A percentile compares a stretch with the other conserved stretches of the same genome.
Evolutionary conservation across 106 monocot species (phyloP).

Genomic region (Dioscorea dumetorum): DNA sequence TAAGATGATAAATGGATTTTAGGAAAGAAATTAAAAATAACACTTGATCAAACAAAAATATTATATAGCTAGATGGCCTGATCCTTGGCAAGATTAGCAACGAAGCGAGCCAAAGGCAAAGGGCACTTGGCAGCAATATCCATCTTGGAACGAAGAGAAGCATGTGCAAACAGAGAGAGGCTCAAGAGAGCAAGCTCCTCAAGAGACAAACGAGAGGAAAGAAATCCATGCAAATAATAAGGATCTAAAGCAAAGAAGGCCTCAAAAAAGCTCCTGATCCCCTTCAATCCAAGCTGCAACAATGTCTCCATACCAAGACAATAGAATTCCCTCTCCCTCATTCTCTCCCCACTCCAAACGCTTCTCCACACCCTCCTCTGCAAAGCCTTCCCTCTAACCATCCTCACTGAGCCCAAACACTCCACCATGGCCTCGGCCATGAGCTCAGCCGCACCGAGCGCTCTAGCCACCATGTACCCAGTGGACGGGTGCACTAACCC

Average conservation of each 20-base stretch:
- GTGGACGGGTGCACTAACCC: constrained; percentile 27
- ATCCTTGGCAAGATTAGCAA: constrained; percentile 10
- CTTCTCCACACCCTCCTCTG: constrained; percentile 13
- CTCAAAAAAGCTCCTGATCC: constrained; percentile 28
- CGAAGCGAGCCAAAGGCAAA: constrained; percentile 18
- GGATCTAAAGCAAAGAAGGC: constrained; percentile 30
- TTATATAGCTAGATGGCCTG: constrained; percentile 7
- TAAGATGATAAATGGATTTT: too few relatives aligned
- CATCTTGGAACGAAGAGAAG: constrained; percentile 9
- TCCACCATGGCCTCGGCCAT: constrained; percentile 25
- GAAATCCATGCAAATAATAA: constrained; percentile 22
- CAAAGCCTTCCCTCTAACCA: constrained; percentile 20
- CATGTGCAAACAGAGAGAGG: constrained; percentile 13
- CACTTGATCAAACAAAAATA: too few relatives aligned
- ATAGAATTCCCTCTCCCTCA: constrained; percentile 25
- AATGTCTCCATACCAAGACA: constrained; percentile 33
- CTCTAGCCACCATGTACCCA: constrained; percentile 25
- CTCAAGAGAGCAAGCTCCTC: constrained; percentile 18
- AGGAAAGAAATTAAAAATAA: too few relatives aligned
- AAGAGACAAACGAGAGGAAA: constrained; percentile 17
- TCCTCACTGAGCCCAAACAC: constrained; percentile 23
- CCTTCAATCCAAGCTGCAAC: constrained; percentile 24
- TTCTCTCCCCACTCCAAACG: constrained; percentile 21
- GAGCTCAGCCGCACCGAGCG: background rate
- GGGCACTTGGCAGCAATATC: constrained; percentile 32